Evolutionary conservation across 2,329 filamentous ascomycete species (phyloP), one percentile per base, ranked within the genome.

Genomic region (Pseudogymnoascus pannorum): DNA sequence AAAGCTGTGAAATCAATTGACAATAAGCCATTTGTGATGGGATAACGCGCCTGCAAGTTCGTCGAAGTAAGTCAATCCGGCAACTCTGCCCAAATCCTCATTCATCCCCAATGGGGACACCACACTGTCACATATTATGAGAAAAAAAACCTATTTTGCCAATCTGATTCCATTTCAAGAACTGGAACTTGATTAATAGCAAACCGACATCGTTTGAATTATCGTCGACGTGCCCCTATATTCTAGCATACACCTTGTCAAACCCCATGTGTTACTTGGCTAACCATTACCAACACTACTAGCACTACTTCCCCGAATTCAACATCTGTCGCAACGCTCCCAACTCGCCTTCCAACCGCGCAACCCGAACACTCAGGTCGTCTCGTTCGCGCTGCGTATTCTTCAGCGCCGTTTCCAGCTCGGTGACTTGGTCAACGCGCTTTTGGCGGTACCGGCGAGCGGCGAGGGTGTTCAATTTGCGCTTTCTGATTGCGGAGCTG

Each of bases 381-480:
- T 90, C 86, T 16, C 85, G 75, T 69, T 89, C 87, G 57, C 78
- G 72, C 62, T 81, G 81, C 69, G 86, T 79, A 44, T 81, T 78
- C 54, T 79, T 79, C 42, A 90, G 74, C 18, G 82, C 79, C 7
- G 75, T 72, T 72, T 89, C 86, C 31, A 90, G 77, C 64, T 83
- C 81, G 24, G 74, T 75, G 71, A 88, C 82, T 64, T 85, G 83
- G 67, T 89, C 86, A 33, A 89, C 78, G 51, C 86, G 83, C 71
- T 87, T 87, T 71, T 89, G 86, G 24, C 87, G 83, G 70, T 88
- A 89, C 64, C 87, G 85, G 64, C 85, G 81, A 29, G 87, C 87
- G n/a, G 87, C 87, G 64, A 88, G 78, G 12, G 86, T 89, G 72
- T 90, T 89, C 64, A 83, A 81, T 64, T 83, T 81, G 26, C 87